These are phyloP conservation scores for Neofusicoccum parvum DNA, from an alignment of 2,329 filamentous ascomycete genomes.

Conservation along the genomic window DNA sequence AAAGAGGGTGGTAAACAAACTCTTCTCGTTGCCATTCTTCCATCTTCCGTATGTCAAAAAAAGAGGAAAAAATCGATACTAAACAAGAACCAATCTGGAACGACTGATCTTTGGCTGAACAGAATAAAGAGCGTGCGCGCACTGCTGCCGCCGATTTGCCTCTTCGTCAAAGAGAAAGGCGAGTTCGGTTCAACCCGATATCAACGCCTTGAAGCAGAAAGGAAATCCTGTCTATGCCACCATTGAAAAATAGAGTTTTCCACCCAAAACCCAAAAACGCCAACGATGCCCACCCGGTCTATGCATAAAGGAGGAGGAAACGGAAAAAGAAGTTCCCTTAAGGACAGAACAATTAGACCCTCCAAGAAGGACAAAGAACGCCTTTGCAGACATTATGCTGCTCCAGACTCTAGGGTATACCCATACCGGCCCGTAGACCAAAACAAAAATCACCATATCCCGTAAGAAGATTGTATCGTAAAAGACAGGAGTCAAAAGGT, in stretches of 20 bases:
- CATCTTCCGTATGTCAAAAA: background rate
- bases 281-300: slow-evolving; percentile 23
- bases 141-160: background rate
- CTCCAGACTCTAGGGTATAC: slow-evolving; percentile 23
- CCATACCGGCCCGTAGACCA: slow-evolving; percentile 8
- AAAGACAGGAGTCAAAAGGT: background rate
- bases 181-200: background rate
- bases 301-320: slow-evolving; percentile 26
- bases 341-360: background rate
- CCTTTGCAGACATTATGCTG: slow-evolving; percentile 12
- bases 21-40: slow-evolving; percentile 1
- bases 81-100: background rate
- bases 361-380: slow-evolving; percentile 9
- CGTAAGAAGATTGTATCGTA: slow-evolving; percentile 1
- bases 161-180: background rate
- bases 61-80: background rate
- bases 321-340: background rate
- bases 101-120: background rate
- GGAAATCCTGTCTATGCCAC: background rate
- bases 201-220: background rate
- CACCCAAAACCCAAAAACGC: background rate
- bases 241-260: background rate
- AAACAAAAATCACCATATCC: background rate
- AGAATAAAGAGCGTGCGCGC: background rate
- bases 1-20: background rate